phyloP scores from a whole-genome alignment of 768 basidiomycete genomes.

The Kwoniella mangroviensis region DNA sequence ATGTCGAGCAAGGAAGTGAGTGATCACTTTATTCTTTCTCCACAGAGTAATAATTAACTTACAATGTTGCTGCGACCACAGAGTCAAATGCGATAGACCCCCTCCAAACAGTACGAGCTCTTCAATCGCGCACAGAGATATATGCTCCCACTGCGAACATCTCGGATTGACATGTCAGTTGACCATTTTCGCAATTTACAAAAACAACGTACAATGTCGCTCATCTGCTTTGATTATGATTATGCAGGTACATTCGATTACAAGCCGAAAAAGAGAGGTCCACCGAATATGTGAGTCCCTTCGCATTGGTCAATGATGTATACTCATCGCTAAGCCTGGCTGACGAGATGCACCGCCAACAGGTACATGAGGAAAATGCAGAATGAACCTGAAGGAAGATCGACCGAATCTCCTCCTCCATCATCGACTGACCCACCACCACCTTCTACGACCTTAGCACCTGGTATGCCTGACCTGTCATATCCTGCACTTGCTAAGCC shows the following conservation, averaged over 20 bases:
- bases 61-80: slow-evolving; percentile 1
- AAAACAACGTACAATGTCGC: background rate
- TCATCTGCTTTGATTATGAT: background rate
- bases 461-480: slow-evolving; percentile 6
- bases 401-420: slow-evolving; percentile 10
- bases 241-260: slow-evolving; percentile 77
- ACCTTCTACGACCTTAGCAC: slow-evolving; percentile 2
- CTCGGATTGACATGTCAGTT: slow-evolving; percentile 36
- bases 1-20: slow-evolving; percentile 53
- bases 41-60: background rate
- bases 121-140: slow-evolving; percentile 14
- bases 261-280: slow-evolving; percentile 90
- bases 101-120: slow-evolving; percentile 29
- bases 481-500: slow-evolving; percentile 8
- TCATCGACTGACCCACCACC: background rate
- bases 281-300: slow-evolving; percentile 75
- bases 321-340: background rate
- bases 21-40: background rate
- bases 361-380: slow-evolving; percentile 40
- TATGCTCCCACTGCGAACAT: slow-evolving; percentile 37
- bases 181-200: background rate
- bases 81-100: slow-evolving; percentile 51
- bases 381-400: slow-evolving; percentile 6
- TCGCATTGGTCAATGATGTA: background rate
- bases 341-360: slow-evolving; percentile 25